Evolutionary conservation across 2,329 filamentous ascomycete species (phyloP).

Genomic region (Microsporum audouinii): DNA sequence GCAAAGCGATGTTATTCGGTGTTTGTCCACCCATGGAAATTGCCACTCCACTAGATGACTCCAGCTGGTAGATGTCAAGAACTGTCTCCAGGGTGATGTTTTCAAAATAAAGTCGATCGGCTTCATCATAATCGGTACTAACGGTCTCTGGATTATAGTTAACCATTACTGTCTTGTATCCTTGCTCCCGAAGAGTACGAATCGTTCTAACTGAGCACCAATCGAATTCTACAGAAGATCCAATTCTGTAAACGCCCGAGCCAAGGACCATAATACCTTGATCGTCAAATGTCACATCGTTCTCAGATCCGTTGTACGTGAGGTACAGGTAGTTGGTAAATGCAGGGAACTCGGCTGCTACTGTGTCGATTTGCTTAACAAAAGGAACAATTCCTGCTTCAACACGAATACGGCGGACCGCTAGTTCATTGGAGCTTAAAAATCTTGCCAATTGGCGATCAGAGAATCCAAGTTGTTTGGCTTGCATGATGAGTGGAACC

Average conservation of each 20-base stretch:
- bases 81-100: constrained; percentile 85
- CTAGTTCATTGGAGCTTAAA: constrained; percentile 87
- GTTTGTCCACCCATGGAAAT: constrained; percentile 96
- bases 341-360: constrained; percentile 90
- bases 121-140: constrained; percentile 84
- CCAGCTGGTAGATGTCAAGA: constrained; percentile 84
- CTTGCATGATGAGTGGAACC: constrained; percentile 58
- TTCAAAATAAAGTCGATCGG: constrained; percentile 90
- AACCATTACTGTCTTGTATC: constrained; percentile 92
- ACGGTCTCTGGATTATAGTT: constrained; percentile 91
- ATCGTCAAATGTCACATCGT: constrained; percentile 75
- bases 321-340: constrained; percentile 93
- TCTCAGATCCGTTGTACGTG: constrained; percentile 84
- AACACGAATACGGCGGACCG: constrained; percentile 70
- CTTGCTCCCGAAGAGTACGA: constrained; percentile 70
- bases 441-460: constrained; percentile 90
- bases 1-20: constrained; percentile 92
- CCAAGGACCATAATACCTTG: constrained; percentile 92
- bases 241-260: constrained; percentile 92
- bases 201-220: constrained; percentile 97
- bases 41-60: constrained; percentile 71
- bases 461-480: constrained; percentile 88
- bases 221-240: constrained; percentile 96
- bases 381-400: constrained; percentile 77
- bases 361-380: constrained; percentile 97